Percentiles rank a stretch among this genome's conserved stretches.
phyloP scores from a whole-genome alignment of 768 basidiomycete genomes.

The Amyloporia xantha region DNA sequence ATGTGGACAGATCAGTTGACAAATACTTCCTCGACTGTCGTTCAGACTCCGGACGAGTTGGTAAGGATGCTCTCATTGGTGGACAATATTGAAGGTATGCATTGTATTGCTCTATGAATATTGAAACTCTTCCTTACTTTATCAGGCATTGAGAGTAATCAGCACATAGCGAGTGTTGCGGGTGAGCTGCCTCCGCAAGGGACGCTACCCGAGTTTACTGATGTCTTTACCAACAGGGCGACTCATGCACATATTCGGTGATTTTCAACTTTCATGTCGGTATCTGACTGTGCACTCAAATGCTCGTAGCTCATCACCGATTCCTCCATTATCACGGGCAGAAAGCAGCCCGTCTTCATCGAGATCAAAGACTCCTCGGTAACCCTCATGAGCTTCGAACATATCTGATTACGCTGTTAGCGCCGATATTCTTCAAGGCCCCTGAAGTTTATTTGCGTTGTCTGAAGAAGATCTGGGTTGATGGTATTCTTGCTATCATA shows the following conservation, averaged over 20 bases:
- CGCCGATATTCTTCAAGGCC: constrained; percentile 21
- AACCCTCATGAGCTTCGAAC: constrained; percentile 6
- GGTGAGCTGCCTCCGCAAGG: constrained; percentile 1
- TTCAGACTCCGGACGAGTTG: constrained; percentile 10
- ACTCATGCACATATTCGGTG: constrained; percentile 37
- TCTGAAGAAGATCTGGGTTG: constrained; percentile 20
- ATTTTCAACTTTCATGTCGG: neutral
- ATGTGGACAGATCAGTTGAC: constrained; percentile 9
- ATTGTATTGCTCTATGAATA: too few relatives aligned
- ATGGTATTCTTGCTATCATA: constrained; percentile 9
- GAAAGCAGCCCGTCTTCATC: constrained; percentile 36
- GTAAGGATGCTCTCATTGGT: constrained; percentile 10
- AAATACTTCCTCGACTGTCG: constrained; percentile 11
- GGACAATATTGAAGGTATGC: constrained; percentile 8
- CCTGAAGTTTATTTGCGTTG: constrained; percentile 20
- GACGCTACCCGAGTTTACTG: neutral
- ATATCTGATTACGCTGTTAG: constrained; percentile 14
- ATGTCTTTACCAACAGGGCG: constrained; percentile 28
- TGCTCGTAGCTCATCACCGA: constrained; percentile 20
- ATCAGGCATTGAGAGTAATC: neutral
- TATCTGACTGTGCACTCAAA: neutral
- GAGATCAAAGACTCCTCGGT: constrained; percentile 34
- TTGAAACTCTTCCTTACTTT: neutral
- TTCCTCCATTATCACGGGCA: constrained; percentile 45
- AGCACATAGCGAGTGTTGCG: neutral